phyloP scores from a whole-genome alignment of 306 rosid genomes.

The Quercus mongolica region DNA sequence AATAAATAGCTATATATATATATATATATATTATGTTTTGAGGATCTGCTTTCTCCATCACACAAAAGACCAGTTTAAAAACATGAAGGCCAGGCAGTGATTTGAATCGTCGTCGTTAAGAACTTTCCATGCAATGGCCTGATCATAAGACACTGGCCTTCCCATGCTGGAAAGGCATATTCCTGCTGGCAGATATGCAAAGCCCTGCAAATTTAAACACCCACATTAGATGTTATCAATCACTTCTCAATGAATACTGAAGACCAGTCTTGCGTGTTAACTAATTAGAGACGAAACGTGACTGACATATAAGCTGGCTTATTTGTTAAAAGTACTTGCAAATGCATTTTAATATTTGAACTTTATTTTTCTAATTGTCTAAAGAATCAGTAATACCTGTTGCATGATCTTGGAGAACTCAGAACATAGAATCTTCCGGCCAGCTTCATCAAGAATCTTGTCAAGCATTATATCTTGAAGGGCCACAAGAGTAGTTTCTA shows the following conservation, averaged over 20 bases:
- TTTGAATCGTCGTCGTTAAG: constrained; percentile 81
- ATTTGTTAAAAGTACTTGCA: neutral
- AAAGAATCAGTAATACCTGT: constrained; percentile 46
- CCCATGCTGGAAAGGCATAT: constrained; percentile 91
- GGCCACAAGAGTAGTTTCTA: constrained; percentile 90
- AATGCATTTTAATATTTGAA: neutral
- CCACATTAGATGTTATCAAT: neutral
- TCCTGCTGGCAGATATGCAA: constrained; percentile 75
- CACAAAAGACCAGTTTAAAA: constrained; percentile 91
- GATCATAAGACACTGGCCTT: constrained; percentile 82
- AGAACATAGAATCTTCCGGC: constrained; percentile 79
- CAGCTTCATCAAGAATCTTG: constrained; percentile 86
- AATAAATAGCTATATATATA: neutral
- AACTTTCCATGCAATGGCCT: constrained; percentile 92
- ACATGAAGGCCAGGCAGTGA: constrained; percentile 94
- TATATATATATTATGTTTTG: neutral
- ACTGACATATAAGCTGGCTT: too few relatives aligned
- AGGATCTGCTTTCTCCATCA: constrained; percentile 24
- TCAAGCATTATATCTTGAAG: constrained; percentile 96
- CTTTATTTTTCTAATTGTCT: neutral
- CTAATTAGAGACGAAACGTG: too few relatives aligned
- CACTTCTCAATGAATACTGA: neutral
- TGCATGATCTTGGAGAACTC: constrained; percentile 97
- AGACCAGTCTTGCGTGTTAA: neutral
- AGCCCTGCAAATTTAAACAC: constrained; percentile 51